Evolutionary conservation across 208 protist genomes (phyloP), one percentile per base, ranked within the genome.

Genomic region (Trichomonas tenax): DNA sequence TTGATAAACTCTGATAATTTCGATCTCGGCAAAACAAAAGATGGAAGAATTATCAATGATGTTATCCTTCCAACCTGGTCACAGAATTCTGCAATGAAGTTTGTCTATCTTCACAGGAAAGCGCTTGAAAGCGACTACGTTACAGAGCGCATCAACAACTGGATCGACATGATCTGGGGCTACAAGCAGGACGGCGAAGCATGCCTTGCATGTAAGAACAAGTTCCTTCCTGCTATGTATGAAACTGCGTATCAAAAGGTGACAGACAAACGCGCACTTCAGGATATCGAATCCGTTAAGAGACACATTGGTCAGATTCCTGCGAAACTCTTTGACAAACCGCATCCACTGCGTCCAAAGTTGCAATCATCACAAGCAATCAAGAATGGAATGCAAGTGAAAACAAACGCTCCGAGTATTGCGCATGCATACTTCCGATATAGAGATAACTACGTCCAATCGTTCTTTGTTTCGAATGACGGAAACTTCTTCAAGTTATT

Each of bases 81-180:
- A 17, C 34, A 23, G 38, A 51, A n/a, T 21, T n/a, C 34, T 38
- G 40, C 40, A 38, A 9, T 38, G 6, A 44, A 93, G 14, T 93
- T 93, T 36, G 36, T 93, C 15, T n/a, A 93, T 15, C 17, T 48
- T 21, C 86, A 93, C 15, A 93, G 41, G 17, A 17, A n/a, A 31
- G 17, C 26, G 6, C 31, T 93, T 14, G 86, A 93, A 93, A 36
- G 15, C 38, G 86, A 93, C 14, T 41, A 93, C 11, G 41, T 41
- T 34, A 31, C 40, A 26, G 11, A 23, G 15, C 8, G 51, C 3
- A 38, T 93, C 45, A 48, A 41, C 2, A 58, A 93, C 38, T 93
- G 86, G 86, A 93, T 93, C 31, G 86, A 93, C 44, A 38, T 93
- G 15, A 93, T 93, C 15, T 93, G 86, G 86, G 86, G 86, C n/a